phyloP scores from a whole-genome alignment of 2,329 filamentous ascomycete genomes.

The Diplodia mutila region DNA sequence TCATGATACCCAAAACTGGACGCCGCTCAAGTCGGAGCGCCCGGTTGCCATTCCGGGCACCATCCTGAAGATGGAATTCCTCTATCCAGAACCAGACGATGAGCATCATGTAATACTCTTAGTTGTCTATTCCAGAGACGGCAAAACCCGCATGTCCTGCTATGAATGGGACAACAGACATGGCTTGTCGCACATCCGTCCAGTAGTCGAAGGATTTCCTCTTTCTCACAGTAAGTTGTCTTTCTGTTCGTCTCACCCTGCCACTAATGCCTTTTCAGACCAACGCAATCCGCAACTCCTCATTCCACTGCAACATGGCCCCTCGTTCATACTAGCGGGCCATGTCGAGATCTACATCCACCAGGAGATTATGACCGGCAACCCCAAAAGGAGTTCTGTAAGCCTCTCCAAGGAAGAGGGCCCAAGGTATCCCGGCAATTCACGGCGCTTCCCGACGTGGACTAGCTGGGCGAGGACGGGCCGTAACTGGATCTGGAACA shows the following conservation, averaged over 20 bases:
- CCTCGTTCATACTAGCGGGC: slow-evolving; percentile 47
- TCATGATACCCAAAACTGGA: slow-evolving; percentile 49
- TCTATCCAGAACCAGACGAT: slow-evolving; percentile 71
- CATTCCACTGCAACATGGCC: slow-evolving; percentile 45
- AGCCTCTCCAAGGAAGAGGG: slow-evolving; percentile 39
- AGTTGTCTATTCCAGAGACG: slow-evolving; percentile 56
- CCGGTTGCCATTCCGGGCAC: slow-evolving; percentile 62
- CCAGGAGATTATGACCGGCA: slow-evolving; percentile 47
- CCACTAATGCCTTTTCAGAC: slow-evolving; percentile 32
- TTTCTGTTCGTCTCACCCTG: slow-evolving; percentile 23
- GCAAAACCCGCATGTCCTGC: slow-evolving; percentile 52
- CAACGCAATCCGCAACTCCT: slow-evolving; percentile 43
- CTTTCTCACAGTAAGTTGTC: slow-evolving; percentile 4
- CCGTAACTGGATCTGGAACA: slow-evolving; percentile 60
- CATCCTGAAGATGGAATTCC: slow-evolving; percentile 86
- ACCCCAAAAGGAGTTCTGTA: slow-evolving; percentile 32
- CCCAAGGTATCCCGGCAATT: slow-evolving; percentile 50
- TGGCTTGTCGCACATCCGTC: slow-evolving; percentile 33
- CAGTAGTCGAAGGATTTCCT: slow-evolving; percentile 19
- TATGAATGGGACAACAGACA: slow-evolving; percentile 59
- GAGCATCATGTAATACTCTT: slow-evolving; percentile 76
- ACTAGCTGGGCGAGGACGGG: slow-evolving; percentile 81
- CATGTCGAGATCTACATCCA: slow-evolving; percentile 43
- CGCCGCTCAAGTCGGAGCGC: slow-evolving; percentile 62
- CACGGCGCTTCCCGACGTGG: slow-evolving; percentile 64